A percentile compares a stretch with the other conserved stretches of the same genome.
These are phyloP conservation scores for Stemphylium beticola DNA, from an alignment of 2,329 filamentous ascomycete genomes.

Conservation along the genomic window DNA sequence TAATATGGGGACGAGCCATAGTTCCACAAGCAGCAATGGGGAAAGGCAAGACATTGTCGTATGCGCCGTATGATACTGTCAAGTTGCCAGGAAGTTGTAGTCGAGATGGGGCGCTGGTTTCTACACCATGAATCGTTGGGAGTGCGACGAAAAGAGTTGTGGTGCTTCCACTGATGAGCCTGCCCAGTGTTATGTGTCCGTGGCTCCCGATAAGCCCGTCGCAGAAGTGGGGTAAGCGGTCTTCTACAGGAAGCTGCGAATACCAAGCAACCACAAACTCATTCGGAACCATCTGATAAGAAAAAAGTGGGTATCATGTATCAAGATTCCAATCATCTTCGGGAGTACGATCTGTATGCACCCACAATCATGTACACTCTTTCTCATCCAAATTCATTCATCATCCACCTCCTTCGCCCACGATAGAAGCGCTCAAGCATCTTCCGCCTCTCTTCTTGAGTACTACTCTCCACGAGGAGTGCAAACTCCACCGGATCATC, in stretches of 20 bases:
- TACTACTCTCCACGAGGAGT: conserved; percentile 88
- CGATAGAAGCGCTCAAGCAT: conserved; percentile 83
- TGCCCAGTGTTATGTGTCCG: neutral
- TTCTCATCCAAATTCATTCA: conserved; percentile 1
- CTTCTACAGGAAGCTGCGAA: neutral
- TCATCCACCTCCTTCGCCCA: conserved; percentile 61
- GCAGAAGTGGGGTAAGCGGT: conserved; percentile 2
- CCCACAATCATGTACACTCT: neutral
- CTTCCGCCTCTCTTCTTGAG: conserved; percentile 77
- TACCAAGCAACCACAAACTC: neutral
- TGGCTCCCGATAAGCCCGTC: neutral
- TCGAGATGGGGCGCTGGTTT: too few relatives aligned
- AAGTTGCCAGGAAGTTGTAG: too few relatives aligned
- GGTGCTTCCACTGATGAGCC: too few relatives aligned
- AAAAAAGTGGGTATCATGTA: neutral
- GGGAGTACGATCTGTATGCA: too few relatives aligned
- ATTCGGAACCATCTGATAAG: neutral
- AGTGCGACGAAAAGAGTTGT: too few relatives aligned
- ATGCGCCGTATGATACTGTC: neutral
- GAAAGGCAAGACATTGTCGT: neutral
- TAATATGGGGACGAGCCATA: neutral
- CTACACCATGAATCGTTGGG: too few relatives aligned
- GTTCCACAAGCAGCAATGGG: neutral
- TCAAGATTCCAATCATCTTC: too few relatives aligned
- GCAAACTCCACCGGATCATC: conserved; percentile 82